A percentile compares a stretch with the other conserved stretches of the same genome.
These are phyloP conservation scores for Blastocladiella britannica DNA, from an alignment of 192 early-diverging fungal species.

Conservation along the genomic window DNA sequence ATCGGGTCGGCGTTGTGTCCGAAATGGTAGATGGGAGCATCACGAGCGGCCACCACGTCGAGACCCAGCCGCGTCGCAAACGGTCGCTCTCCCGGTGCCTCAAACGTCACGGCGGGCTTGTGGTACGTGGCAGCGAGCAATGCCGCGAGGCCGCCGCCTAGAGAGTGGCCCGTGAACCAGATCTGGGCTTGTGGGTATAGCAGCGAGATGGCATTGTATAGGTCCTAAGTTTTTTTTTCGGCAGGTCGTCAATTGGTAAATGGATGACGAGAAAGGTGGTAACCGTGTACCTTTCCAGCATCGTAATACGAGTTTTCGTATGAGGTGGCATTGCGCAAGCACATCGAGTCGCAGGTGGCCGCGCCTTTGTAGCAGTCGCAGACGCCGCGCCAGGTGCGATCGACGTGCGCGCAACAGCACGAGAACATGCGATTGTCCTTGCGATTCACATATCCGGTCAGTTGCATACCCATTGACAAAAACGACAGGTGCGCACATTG, in stretches of 20 bases:
- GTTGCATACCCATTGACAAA: background rate
- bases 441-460: slow-evolving; percentile 1
- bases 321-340: slow-evolving; percentile 23
- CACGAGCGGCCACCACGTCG: slow-evolving; percentile 20
- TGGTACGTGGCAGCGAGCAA: background rate
- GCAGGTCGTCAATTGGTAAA: too few relatives aligned
- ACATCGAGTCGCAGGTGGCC: slow-evolving; percentile 33
- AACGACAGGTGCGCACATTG: slow-evolving; percentile 27
- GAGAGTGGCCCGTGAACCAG: slow-evolving; percentile 73
- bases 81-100: slow-evolving; percentile 63
- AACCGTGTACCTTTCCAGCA: slow-evolving; percentile 25
- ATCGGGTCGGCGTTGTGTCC: slow-evolving; percentile 83
- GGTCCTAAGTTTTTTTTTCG: too few relatives aligned
- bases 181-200: slow-evolving; percentile 48
- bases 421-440: slow-evolving; percentile 87
- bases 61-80: slow-evolving; percentile 63
- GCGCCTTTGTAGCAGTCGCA: slow-evolving; percentile 56
- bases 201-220: slow-evolving; percentile 38
- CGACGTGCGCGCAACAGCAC: slow-evolving; percentile 81
- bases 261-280: background rate
- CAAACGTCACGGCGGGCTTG: slow-evolving; percentile 47
- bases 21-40: slow-evolving; percentile 83
- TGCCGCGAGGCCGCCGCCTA: slow-evolving; percentile 33
- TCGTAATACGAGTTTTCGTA: slow-evolving; percentile 45
- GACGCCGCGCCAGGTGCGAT: slow-evolving; percentile 56